phyloP scores from a whole-genome alignment of 1,284 basidiomycete species.

The Fomes fomentarius region DNA sequence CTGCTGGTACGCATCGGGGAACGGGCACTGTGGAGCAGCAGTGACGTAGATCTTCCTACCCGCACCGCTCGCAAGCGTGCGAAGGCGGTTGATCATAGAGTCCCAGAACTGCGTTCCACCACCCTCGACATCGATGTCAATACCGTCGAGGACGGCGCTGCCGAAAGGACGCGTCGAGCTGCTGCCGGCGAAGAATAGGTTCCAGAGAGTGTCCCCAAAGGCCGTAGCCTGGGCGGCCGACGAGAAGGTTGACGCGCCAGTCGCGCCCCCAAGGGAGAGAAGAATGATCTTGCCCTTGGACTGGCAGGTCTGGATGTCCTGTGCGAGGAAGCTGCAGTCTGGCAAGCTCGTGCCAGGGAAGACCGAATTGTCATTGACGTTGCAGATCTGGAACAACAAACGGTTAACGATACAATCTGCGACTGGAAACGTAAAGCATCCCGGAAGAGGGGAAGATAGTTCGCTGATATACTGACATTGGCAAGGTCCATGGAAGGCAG shows the following conservation, averaged over 20 bases:
- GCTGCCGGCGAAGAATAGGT: conserved; percentile 65
- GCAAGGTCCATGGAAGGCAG: conserved; percentile 63
- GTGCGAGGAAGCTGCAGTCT: conserved; percentile 53
- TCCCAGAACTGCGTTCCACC: conserved; percentile 51
- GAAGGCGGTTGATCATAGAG: conserved; percentile 57
- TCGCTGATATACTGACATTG: conserved; percentile 54
- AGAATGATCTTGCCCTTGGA: conserved; percentile 66
- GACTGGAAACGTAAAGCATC: no score
- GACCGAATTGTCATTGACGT: conserved; percentile 51
- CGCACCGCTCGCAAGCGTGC: conserved; percentile 48
- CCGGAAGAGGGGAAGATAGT: background rate
- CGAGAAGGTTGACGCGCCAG: conserved; percentile 52
- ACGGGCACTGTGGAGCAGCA: conserved; percentile 72
- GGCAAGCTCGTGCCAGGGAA: conserved; percentile 61
- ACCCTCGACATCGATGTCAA: conserved; percentile 72
- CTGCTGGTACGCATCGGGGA: conserved; percentile 62
- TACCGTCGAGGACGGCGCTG: conserved; percentile 67
- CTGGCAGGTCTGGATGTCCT: conserved; percentile 62
- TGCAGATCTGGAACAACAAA: conserved; percentile 52
- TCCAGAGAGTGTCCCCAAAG: conserved; percentile 66
- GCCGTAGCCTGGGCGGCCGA: conserved; percentile 53
- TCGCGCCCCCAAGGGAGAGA: conserved; percentile 65
- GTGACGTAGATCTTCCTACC: conserved; percentile 66
- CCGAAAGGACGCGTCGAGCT: conserved; percentile 64
- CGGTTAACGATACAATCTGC: background rate